phyloP scores from a whole-genome alignment of 2,329 filamentous ascomycete genomes.

The Samsoniella hepiali region DNA sequence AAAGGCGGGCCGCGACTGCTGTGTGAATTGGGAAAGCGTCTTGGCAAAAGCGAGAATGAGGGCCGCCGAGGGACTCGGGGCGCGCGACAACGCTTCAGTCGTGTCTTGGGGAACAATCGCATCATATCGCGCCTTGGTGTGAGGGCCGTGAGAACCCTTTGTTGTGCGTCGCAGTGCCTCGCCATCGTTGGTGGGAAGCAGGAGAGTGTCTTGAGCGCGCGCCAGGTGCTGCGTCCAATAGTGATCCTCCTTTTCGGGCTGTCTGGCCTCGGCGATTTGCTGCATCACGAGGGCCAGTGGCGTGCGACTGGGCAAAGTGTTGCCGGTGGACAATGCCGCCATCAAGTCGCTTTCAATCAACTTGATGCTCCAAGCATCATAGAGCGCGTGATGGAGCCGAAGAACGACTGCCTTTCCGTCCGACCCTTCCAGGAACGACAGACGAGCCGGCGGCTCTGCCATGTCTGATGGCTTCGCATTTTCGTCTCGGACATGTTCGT shows the following conservation, averaged over 20 bases:
- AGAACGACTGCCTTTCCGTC: constrained; percentile 25
- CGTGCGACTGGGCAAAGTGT: no score
- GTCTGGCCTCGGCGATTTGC: background rate
- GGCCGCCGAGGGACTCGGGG: background rate
- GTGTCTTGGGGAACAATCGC: no score
- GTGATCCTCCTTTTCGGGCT: background rate
- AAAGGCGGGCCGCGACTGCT: no score
- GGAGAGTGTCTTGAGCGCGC: constrained; percentile 7
- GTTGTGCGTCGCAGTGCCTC: no score
- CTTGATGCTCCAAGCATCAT: constrained; percentile 29
- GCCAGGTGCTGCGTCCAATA: constrained; percentile 12
- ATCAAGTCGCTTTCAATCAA: constrained; percentile 24
- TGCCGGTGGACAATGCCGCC: no score
- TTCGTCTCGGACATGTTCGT: constrained; percentile 19
- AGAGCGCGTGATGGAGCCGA: constrained; percentile 26
- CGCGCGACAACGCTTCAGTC: no score
- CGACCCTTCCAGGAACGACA: constrained; percentile 22
- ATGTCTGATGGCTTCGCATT: constrained; percentile 22
- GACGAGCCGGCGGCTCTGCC: constrained; percentile 20
- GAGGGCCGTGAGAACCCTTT: background rate
- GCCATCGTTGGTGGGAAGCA: background rate
- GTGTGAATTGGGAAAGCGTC: no score
- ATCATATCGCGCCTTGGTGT: background rate
- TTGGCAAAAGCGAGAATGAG: background rate
- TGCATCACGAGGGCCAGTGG: background rate